These are phyloP conservation scores for Pythium biforme DNA, from an alignment of 352 stramenopile species.

Conservation along the genomic window DNA sequence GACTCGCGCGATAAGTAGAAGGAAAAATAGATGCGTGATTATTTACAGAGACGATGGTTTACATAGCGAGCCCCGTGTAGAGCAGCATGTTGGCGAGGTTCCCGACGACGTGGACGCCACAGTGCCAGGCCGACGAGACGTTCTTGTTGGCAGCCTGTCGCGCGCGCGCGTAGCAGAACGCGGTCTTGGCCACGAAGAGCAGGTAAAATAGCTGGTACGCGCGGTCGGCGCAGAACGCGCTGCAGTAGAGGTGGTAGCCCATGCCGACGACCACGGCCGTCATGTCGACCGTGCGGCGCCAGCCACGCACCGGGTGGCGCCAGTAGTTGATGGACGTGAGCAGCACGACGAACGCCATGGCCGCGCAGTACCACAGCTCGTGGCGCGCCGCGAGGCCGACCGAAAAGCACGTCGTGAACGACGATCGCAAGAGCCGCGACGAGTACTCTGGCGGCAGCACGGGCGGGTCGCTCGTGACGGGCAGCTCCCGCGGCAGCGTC, in stretches of 20 bases:
- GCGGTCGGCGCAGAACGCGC: slow-evolving; percentile 46
- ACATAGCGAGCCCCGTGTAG: slow-evolving; percentile 62
- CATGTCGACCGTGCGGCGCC: slow-evolving; percentile 74
- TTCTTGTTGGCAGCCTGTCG: slow-evolving; percentile 59
- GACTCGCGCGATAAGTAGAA: slow-evolving; percentile 39
- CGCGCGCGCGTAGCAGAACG: slow-evolving; percentile 71
- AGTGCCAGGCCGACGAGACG: slow-evolving; percentile 76
- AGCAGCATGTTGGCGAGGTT: slow-evolving; percentile 79
- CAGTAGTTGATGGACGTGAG: slow-evolving; percentile 87
- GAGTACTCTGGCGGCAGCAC: slow-evolving; percentile 73
- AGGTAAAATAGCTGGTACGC: slow-evolving; percentile 61
- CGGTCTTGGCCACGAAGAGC: slow-evolving; percentile 63
- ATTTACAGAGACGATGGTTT: not conserved
- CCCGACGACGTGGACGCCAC: slow-evolving; percentile 69
- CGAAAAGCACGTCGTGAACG: slow-evolving; percentile 67
- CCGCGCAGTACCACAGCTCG: slow-evolving; percentile 66
- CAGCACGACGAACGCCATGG: slow-evolving; percentile 63
- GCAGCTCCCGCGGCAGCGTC: not conserved
- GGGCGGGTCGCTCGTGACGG: slow-evolving; percentile 12
- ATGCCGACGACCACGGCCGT: slow-evolving; percentile 53
- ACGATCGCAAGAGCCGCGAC: slow-evolving; percentile 67
- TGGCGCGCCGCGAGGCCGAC: slow-evolving; percentile 46
- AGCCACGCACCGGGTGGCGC: slow-evolving; percentile 69
- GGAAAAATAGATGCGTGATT: not conserved
- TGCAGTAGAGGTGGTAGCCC: slow-evolving; percentile 67